phyloP scores from a whole-genome alignment of 1,284 basidiomycete species.

The Cutaneotrichosporon sp. region DNA sequence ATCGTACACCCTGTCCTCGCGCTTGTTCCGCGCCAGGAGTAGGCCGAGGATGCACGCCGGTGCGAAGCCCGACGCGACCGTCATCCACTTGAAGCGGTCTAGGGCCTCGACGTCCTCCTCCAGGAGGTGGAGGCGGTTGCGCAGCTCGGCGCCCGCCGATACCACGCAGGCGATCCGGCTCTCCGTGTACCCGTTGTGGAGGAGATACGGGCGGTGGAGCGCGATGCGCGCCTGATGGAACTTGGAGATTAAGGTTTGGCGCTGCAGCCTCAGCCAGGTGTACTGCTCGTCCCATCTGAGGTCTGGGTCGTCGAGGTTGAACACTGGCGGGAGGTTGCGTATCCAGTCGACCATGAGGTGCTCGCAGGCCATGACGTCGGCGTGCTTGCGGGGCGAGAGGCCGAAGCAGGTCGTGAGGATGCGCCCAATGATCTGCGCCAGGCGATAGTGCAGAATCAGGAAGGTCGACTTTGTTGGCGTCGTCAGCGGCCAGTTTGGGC shows the following conservation, averaged over 20 bases:
- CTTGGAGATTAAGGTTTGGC: slow-evolving; percentile 36
- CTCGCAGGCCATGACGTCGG: slow-evolving; percentile 35
- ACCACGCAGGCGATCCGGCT: slow-evolving; percentile 30
- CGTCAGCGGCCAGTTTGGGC: slow-evolving; percentile 23
- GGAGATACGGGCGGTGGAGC: slow-evolving; percentile 39
- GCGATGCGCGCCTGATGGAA: slow-evolving; percentile 37
- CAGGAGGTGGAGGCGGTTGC: slow-evolving; percentile 27
- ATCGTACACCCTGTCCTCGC: slow-evolving; percentile 20
- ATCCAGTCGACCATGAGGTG: slow-evolving; percentile 29
- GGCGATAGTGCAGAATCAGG: slow-evolving; percentile 36
- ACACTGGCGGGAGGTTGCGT: slow-evolving; percentile 32
- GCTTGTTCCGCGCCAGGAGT: slow-evolving; percentile 25
- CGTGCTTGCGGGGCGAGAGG: slow-evolving; percentile 27
- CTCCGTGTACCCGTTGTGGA: slow-evolving; percentile 23
- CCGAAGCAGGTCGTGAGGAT: slow-evolving; percentile 37
- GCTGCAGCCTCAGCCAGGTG: slow-evolving; percentile 34
- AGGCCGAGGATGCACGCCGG: slow-evolving; percentile 36
- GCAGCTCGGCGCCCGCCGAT: slow-evolving; percentile 31
- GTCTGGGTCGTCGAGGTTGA: slow-evolving; percentile 33
- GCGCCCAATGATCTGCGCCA: slow-evolving; percentile 36
- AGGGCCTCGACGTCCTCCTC: slow-evolving; percentile 28
- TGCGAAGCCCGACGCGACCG: slow-evolving; percentile 38
- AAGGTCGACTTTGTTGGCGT: slow-evolving; percentile 36
- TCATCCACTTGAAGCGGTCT: slow-evolving; percentile 44
- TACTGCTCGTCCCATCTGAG: slow-evolving; percentile 24